Evolutionary conservation across 352 stramenopile genomes (phyloP).

Genomic region (Phytophthora macrochlamydospora): DNA sequence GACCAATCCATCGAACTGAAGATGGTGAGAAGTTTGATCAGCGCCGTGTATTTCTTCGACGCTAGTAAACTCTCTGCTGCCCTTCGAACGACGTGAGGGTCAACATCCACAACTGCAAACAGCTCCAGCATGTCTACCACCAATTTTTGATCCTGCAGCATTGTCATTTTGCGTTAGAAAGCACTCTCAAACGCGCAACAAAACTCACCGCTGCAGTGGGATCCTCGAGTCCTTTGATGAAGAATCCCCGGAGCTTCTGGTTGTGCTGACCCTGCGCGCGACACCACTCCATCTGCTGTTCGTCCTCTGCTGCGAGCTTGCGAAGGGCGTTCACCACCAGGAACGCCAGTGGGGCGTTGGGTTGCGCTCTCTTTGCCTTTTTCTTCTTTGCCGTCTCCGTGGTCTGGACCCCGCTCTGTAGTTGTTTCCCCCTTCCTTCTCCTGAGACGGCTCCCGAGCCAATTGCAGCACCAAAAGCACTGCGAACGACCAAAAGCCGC

Average conservation of each 20-base stretch:
- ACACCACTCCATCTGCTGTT: slow-evolving; percentile 9
- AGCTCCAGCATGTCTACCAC: slow-evolving; percentile 65
- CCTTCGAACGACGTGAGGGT: slow-evolving; percentile 13
- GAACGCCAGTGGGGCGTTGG: slow-evolving; percentile 61
- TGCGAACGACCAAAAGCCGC: slow-evolving; percentile 41
- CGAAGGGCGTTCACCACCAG: slow-evolving; percentile 60
- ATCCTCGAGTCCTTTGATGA: slow-evolving; percentile 22
- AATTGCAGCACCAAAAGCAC: slow-evolving; percentile 49
- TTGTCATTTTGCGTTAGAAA: not conserved
- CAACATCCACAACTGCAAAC: slow-evolving; percentile 42
- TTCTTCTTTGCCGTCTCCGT: slow-evolving; percentile 25
- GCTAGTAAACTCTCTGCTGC: slow-evolving; percentile 30
- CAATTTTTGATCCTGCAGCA: slow-evolving; percentile 53
- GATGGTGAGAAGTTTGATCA: slow-evolving; percentile 52
- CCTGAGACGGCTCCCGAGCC: slow-evolving; percentile 18
- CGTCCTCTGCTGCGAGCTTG: slow-evolving; percentile 27
- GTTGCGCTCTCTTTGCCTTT: slow-evolving; percentile 41
- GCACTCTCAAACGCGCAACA: slow-evolving; percentile 14
- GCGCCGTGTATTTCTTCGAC: slow-evolving; percentile 51
- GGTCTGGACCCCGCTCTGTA: not conserved
- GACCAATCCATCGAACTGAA: slow-evolving; percentile 48
- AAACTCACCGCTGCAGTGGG: not conserved
- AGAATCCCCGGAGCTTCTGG: slow-evolving; percentile 36
- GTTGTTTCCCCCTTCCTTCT: not conserved
- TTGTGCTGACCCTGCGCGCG: slow-evolving; percentile 29